Conservation (phyloP, 176 grass and related monocot species). For the Saccharum spontaneum region DNA sequence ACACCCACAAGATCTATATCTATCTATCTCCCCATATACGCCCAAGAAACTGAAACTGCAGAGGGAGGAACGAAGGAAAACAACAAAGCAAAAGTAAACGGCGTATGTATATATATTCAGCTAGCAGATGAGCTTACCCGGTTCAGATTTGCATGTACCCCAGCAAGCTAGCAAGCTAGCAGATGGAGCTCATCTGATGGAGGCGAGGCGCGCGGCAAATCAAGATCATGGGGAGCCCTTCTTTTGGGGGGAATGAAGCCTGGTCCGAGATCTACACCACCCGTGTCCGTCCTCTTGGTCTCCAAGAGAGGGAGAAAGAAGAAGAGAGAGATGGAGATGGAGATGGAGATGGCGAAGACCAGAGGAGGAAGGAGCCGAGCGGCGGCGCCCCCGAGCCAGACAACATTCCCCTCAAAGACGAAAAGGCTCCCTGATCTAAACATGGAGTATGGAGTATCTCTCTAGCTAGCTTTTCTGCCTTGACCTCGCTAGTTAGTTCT, state of each 20-base stretch:
- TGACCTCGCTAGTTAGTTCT: background rate
- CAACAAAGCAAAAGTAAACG: background rate
- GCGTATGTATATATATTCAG: background rate
- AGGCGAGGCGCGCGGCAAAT: background rate
- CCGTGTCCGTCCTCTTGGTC: conserved; percentile 16
- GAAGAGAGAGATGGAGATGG: background rate
- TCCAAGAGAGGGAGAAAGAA: background rate
- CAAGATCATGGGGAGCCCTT: conserved; percentile 43
- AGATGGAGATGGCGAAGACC: background rate
- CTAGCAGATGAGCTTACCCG: conserved; percentile 2
- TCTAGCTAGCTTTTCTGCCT: conserved; percentile 1
- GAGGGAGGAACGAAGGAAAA: too few relatives aligned
- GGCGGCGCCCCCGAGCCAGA: conserved; percentile 57
- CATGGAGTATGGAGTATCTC: background rate
- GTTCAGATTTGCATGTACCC: conserved; percentile 15
- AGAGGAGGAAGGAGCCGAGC: conserved; percentile 7
- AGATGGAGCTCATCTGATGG: background rate
- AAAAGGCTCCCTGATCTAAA: conserved; percentile 43
- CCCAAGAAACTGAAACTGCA: background rate
- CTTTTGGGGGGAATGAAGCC: conserved; percentile 90
- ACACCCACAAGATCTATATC: conserved; percentile 21
- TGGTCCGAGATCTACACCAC: conserved; percentile 73
- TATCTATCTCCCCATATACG: background rate
- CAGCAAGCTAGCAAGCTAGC: background rate
- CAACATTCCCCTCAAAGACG: conserved; percentile 72